Conservation (phyloP, 331 rosid genomes). For the Cydonia oblonga region DNA sequence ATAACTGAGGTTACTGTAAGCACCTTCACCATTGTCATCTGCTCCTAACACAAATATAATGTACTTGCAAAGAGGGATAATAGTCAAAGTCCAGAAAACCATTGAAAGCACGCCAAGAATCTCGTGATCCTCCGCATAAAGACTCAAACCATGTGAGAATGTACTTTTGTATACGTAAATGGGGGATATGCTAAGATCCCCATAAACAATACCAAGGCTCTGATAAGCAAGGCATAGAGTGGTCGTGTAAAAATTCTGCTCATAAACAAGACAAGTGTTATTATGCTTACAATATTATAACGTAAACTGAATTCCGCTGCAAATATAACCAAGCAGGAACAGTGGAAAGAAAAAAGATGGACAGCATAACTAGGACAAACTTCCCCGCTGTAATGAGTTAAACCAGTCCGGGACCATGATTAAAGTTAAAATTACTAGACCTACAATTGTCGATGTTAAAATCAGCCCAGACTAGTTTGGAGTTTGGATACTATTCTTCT, state of each 20-base stretch:
- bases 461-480: background rate
- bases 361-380: background rate
- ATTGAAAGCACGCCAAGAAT: constrained; percentile 30
- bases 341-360: background rate
- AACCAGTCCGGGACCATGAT: background rate
- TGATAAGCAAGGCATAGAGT: constrained; percentile 23
- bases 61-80: constrained; percentile 30
- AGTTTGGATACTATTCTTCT: background rate
- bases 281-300: background rate
- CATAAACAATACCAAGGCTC: constrained; percentile 34
- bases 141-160: constrained; percentile 16
- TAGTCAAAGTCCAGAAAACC: constrained; percentile 31
- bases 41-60: constrained; percentile 23
- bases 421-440: background rate
- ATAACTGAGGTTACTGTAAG: background rate
- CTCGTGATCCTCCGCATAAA: constrained; percentile 25
- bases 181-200: constrained; percentile 30
- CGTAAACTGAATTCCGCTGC: background rate
- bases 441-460: background rate
- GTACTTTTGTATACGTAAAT: constrained; percentile 32
- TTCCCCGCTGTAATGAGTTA: background rate
- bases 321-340: background rate
- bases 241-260: constrained; percentile 7
- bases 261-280: background rate
- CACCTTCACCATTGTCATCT: constrained; percentile 31